These are phyloP conservation scores for Paramecium biaurelia DNA, from an alignment of 73 alveolate species.

Conservation along the genomic window DNA sequence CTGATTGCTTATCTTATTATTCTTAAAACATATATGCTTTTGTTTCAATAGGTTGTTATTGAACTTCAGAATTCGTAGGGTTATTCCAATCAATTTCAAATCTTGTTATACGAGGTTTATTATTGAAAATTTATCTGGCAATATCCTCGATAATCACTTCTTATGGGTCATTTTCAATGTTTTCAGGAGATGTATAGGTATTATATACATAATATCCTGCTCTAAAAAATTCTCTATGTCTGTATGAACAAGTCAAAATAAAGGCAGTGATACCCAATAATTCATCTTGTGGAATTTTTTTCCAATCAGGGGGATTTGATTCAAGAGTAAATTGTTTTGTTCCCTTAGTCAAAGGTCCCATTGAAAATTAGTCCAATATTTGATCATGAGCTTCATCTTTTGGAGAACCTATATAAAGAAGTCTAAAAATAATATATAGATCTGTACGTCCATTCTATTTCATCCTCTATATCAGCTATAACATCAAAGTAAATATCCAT, in stretches of 20 bases:
- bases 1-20: conserved; percentile 4
- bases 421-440: not conserved
- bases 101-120: conserved; percentile 94
- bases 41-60: not conserved
- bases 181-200: conserved; percentile 87
- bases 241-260: conserved; percentile 91
- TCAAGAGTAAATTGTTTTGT: conserved; percentile 85
- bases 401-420: conserved; percentile 95
- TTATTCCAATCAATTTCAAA: conserved; percentile 92
- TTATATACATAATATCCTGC: conserved; percentile 97
- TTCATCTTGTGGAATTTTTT: conserved; percentile 82
- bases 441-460: conserved; percentile 88
- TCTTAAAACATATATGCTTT: conserved; percentile 48
- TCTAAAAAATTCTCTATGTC: conserved; percentile 94
- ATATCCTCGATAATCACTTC: conserved; percentile 78
- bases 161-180: conserved; percentile 92
- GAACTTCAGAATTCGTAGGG: not conserved
- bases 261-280: conserved; percentile 97
- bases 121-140: conserved; percentile 84
- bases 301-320: conserved; percentile 91
- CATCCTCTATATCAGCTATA: conserved; percentile 72
- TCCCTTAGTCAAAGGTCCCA: conserved; percentile 90
- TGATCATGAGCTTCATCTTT: conserved; percentile 88
- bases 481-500: conserved; percentile 94
- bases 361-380: conserved; percentile 87